A percentile compares a stretch with the other conserved stretches of the same genome.
These are phyloP conservation scores for Cyberlindnera amylophila DNA, from an alignment of 805 yeast genomes.

Conservation along the genomic window DNA sequence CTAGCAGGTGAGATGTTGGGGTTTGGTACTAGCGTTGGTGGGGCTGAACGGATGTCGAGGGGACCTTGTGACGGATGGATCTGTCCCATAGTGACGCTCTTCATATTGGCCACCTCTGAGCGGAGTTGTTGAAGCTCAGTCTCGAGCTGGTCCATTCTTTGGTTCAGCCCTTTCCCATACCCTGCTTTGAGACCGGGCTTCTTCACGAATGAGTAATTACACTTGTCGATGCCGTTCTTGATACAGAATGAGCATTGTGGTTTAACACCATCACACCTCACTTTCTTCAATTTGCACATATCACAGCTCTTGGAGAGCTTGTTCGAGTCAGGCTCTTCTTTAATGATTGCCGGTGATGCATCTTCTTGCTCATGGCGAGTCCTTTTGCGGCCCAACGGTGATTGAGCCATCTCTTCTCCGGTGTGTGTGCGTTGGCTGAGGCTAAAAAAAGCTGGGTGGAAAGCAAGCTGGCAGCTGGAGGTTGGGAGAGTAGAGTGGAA, in stretches of 20 bases:
- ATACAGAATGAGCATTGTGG: constrained; percentile 21
- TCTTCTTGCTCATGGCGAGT: background rate
- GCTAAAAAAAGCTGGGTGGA: too few relatives aligned
- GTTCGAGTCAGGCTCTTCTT: constrained; percentile 1
- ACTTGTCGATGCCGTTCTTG: constrained; percentile 11
- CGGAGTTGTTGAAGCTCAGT: constrained; percentile 11
- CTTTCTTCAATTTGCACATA: constrained; percentile 21
- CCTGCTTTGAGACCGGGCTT: constrained; percentile 26
- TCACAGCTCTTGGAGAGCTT: constrained; percentile 24
- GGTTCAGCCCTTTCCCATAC: constrained; percentile 22
- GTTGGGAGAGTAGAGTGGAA: too few relatives aligned
- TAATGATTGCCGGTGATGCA: background rate
- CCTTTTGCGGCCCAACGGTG: background rate
- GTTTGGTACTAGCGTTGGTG: background rate
- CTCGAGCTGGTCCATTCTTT: constrained; percentile 20
- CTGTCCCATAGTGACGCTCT: background rate
- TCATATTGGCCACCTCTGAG: constrained; percentile 3
- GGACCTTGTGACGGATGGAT: background rate
- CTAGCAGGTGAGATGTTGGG: constrained; percentile 1
- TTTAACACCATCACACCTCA: constrained; percentile 23
- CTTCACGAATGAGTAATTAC: constrained; percentile 20
- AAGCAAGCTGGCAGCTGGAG: too few relatives aligned
- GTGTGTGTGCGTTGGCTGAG: too few relatives aligned
- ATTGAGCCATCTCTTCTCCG: background rate
- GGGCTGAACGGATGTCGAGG: background rate